Percentiles rank a stretch among this genome's conserved stretches.
Evolutionary conservation across 1,284 basidiomycete species (phyloP).

Genomic region (Microbotryum violaceum): DNA sequence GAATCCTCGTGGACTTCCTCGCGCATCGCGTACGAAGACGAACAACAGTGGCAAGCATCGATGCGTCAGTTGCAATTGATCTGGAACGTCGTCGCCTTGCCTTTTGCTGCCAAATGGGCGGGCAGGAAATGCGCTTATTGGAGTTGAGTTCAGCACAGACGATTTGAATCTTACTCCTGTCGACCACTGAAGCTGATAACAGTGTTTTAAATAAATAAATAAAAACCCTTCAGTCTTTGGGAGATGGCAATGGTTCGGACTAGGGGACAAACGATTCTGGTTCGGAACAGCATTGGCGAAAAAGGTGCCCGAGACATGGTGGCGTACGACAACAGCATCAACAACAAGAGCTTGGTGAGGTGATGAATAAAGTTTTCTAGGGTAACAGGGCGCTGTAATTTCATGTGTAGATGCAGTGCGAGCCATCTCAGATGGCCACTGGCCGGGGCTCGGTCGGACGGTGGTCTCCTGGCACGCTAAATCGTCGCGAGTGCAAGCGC

Average conservation of each 20-base stretch:
- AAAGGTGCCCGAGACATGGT: not conserved
- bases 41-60: conserved; percentile 28
- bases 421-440: no score
- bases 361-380: no score
- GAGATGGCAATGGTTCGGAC: not conserved
- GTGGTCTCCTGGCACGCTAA: no score
- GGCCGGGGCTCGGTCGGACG: no score
- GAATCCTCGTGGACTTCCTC: conserved; percentile 11
- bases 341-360: no score
- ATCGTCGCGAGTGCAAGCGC: no score
- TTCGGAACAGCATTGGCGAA: not conserved
- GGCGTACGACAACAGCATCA: not conserved
- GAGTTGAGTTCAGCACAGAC: not conserved
- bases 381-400: no score
- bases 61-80: conserved; percentile 19
- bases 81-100: conserved; percentile 22
- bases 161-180: no score
- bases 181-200: not conserved
- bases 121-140: conserved; percentile 26
- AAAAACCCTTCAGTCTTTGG: not conserved
- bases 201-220: no score
- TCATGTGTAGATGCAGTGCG: no score
- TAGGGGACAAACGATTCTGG: not conserved
- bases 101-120: conserved; percentile 20
- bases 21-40: conserved; percentile 12